Evolutionary conservation across 108 stramenopile genomes (phyloP).

Genomic region (Fistulifera solaris): DNA sequence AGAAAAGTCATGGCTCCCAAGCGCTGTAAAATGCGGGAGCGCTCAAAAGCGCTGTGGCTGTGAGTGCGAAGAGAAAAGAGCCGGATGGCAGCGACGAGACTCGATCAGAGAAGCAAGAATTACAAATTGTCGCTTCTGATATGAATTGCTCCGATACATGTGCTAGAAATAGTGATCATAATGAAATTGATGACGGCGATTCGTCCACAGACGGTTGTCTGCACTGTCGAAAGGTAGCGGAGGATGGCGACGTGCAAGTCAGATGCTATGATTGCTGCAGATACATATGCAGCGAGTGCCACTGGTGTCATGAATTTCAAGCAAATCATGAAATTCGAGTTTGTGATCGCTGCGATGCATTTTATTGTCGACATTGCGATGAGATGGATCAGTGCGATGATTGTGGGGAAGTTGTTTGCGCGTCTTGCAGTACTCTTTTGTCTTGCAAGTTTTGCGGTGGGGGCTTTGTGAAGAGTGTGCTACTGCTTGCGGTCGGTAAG

Average conservation of each 20-base stretch:
- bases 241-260: slow-evolving; percentile 68
- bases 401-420: slow-evolving; percentile 88
- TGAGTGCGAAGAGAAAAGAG: too few species aligned
- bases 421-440: slow-evolving; percentile 72
- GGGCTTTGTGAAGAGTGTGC: slow-evolving; percentile 90
- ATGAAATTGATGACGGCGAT: background rate
- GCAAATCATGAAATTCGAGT: slow-evolving; percentile 89
- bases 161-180: too few species aligned
- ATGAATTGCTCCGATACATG: too few species aligned
- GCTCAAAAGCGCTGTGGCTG: too few species aligned
- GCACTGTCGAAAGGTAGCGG: slow-evolving; percentile 13
- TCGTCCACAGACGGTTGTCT: slow-evolving; percentile 19
- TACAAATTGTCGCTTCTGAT: too few species aligned
- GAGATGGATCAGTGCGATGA: slow-evolving; percentile 94
- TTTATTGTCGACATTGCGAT: slow-evolving; percentile 82
- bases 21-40: too few species aligned
- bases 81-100: too few species aligned
- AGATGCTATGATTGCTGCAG: slow-evolving; percentile 82
- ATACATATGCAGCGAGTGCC: slow-evolving; percentile 75
- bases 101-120: too few species aligned
- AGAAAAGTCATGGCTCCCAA: too few species aligned
- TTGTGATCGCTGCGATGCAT: slow-evolving; percentile 89
- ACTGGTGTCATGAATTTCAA: slow-evolving; percentile 91
- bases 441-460: slow-evolving; percentile 91
- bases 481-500: slow-evolving; percentile 84